These are phyloP conservation scores for Pythium biforme DNA, from an alignment of 352 stramenopile species.

Conservation along the genomic window DNA sequence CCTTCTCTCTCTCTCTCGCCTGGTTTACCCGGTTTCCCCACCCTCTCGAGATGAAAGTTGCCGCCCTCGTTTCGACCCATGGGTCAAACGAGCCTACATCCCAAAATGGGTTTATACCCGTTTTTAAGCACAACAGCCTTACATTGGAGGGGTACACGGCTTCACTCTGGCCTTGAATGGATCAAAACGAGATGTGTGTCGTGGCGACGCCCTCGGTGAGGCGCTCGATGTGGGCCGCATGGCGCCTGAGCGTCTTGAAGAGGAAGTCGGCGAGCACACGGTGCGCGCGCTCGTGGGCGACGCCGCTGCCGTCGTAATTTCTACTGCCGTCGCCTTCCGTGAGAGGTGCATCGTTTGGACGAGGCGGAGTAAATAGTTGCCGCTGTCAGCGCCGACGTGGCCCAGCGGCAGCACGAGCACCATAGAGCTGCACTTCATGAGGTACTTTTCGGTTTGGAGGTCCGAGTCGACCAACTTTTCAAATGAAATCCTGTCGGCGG, in stretches of 20 bases:
- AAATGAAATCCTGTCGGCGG: slow-evolving; percentile 14
- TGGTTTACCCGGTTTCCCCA: not conserved
- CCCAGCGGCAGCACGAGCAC: slow-evolving; percentile 9
- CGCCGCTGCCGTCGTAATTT: not conserved
- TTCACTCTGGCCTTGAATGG: too few species aligned
- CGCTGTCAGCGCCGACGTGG: not conserved
- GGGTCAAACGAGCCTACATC: too few species aligned
- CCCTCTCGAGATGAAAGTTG: slow-evolving; percentile 1
- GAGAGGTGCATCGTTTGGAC: slow-evolving; percentile 8
- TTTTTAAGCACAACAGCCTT: too few species aligned
- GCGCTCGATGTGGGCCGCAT: slow-evolving; percentile 10
- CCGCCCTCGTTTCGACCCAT: not conserved
- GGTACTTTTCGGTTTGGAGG: not conserved
- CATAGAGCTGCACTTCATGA: slow-evolving; percentile 24
- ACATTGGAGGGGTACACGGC: too few species aligned
- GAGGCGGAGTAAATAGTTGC: not conserved
- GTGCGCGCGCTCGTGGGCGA: slow-evolving; percentile 9
- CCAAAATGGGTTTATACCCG: too few species aligned
- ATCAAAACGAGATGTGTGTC: too few species aligned
- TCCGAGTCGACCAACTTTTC: slow-evolving; percentile 2
- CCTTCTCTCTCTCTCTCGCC: not conserved
- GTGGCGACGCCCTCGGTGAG: not conserved
- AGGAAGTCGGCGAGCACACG: slow-evolving; percentile 22
- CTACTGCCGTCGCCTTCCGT: too few species aligned
- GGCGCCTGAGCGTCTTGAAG: slow-evolving; percentile 16